A percentile compares a stretch with the other conserved stretches of the same genome.
phyloP scores from a whole-genome alignment of 306 rosid genomes.

The Dryas alaskensis region DNA sequence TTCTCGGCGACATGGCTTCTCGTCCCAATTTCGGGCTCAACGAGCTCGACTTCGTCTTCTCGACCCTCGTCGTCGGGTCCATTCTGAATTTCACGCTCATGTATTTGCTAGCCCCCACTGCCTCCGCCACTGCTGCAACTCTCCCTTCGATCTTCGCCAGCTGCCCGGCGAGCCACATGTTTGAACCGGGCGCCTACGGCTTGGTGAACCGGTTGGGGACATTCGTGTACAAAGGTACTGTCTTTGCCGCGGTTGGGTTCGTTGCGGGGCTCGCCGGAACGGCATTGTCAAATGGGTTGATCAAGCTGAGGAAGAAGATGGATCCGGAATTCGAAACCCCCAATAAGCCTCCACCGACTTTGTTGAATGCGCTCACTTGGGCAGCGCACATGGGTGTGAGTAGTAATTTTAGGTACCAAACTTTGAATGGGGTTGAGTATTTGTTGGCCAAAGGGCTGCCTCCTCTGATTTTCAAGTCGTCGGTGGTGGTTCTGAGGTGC shows the following conservation, averaged over 20 bases:
- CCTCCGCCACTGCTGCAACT: conserved; percentile 42
- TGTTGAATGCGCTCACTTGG: conserved; percentile 84
- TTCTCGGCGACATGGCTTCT: conserved; percentile 94
- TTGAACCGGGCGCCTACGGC: conserved; percentile 69
- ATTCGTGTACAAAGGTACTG: conserved; percentile 63
- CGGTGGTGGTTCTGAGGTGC: conserved; percentile 70
- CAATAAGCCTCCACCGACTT: conserved; percentile 76
- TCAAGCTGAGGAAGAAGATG: conserved; percentile 78
- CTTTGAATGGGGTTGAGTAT: conserved; percentile 71
- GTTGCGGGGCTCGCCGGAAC: conserved; percentile 85
- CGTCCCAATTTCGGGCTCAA: conserved; percentile 96
- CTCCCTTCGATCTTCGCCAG: conserved; percentile 64
- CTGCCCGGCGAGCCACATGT: conserved; percentile 91
- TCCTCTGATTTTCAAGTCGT: conserved; percentile 71
- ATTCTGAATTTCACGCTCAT: conserved; percentile 86
- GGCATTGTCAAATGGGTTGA: conserved; percentile 73
- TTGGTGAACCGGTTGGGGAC: conserved; percentile 64
- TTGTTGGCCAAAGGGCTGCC: conserved; percentile 64
- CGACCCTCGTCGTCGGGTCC: conserved; percentile 91
- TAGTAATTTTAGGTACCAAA: conserved; percentile 87
- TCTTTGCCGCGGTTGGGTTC: conserved; percentile 76
- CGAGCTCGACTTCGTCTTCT: conserved; percentile 94
- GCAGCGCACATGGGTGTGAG: conserved; percentile 86
- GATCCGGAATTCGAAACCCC: conserved; percentile 83
- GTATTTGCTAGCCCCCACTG: conserved; percentile 85